Evolutionary conservation across 2,329 filamentous ascomycete genomes (phyloP).

Genomic region (Pseudophaeomoniella oleicola): DNA sequence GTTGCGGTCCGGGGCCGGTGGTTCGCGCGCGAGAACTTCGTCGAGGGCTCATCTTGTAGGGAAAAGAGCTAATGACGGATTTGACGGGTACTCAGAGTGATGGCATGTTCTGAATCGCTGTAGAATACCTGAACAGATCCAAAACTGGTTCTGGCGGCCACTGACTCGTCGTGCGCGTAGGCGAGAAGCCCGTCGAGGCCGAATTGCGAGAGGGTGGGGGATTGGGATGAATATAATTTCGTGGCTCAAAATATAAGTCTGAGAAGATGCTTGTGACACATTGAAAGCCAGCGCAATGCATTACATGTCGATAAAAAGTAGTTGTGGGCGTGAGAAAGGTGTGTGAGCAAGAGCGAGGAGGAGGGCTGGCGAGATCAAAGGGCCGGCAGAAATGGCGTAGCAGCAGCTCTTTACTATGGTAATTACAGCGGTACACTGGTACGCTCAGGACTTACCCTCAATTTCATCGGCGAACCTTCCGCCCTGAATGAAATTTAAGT

Average conservation of each 20-base stretch:
- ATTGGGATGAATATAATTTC: neutral
- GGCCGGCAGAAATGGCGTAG: neutral
- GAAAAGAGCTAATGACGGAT: neutral
- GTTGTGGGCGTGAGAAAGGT: neutral
- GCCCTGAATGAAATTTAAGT: no score
- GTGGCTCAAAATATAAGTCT: neutral
- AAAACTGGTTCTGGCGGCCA: neutral
- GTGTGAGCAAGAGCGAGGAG: neutral
- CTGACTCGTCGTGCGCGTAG: neutral
- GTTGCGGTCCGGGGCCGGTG: constrained; percentile 55
- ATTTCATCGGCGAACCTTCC: no score
- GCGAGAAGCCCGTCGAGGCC: neutral
- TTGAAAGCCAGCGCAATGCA: neutral
- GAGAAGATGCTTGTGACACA: neutral
- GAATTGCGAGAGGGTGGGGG: neutral
- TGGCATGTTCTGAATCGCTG: neutral
- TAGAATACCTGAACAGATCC: neutral
- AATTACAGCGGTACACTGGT: no score
- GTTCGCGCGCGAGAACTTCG: constrained; percentile 83
- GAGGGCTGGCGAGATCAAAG: neutral
- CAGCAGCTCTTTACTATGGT: neutral
- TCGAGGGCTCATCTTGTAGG: constrained; percentile 50
- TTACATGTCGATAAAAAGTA: neutral
- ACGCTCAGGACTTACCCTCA: no score
- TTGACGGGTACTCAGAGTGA: neutral